Conservation (phyloP, 306 rosid species). For the Cicer judaicum region DNA sequence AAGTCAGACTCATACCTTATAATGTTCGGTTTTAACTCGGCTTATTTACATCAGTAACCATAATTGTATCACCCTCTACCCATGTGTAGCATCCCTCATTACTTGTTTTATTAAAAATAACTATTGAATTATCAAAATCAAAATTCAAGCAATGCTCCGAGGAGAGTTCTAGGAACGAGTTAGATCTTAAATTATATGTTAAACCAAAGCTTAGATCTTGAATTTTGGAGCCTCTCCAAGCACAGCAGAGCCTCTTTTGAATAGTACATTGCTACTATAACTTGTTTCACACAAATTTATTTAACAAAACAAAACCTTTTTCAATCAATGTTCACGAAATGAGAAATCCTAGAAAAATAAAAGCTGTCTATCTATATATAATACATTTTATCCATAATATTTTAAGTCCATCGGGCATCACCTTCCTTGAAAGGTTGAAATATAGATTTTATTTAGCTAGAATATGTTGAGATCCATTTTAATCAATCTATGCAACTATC, state of each 20-base stretch:
- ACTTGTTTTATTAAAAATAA: constrained; percentile 1
- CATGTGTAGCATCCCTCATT: constrained; percentile 5
- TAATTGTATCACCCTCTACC: neutral
- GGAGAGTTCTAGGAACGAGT: constrained; percentile 6
- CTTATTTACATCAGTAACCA: neutral
- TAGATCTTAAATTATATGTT: neutral
- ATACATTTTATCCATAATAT: constrained; percentile 5
- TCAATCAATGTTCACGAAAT: neutral
- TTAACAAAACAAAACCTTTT: constrained; percentile 5
- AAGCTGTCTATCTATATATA: neutral
- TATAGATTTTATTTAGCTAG: constrained; percentile 8
- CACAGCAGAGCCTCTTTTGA: neutral
- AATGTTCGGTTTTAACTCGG: neutral
- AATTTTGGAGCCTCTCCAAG: constrained; percentile 3
- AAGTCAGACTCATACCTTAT: neutral
- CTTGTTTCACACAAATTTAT: constrained; percentile 11
- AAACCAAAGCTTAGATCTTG: constrained; percentile 9
- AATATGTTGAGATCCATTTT: constrained; percentile 15
- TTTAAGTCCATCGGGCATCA: neutral
- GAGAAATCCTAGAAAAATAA: neutral
- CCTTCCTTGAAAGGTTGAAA: constrained; percentile 3
- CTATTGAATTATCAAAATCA: constrained; percentile 20
- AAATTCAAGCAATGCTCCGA: neutral
- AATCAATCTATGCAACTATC: constrained; percentile 12
- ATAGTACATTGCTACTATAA: neutral